Evolutionary conservation across 306 rosid genomes (phyloP).

Genomic region (Vachellia collinsii): DNA sequence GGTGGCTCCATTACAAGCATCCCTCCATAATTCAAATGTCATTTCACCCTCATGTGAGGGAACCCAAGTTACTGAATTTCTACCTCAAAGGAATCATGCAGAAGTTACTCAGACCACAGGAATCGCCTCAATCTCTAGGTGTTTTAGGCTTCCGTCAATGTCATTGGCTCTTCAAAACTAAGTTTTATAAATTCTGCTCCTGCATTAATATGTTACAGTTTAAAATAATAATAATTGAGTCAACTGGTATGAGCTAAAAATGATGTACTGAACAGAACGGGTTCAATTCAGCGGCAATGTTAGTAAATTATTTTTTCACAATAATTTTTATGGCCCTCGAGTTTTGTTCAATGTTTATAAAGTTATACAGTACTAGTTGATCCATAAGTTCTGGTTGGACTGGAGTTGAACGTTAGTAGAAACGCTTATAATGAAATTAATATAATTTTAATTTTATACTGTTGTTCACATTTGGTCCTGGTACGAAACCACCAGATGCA

Average conservation of each 20-base stretch:
- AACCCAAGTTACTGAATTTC: slow-evolving; percentile 19
- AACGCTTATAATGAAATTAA: not conserved
- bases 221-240: not conserved
- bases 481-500: not conserved
- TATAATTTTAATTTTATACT: not conserved
- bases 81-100: slow-evolving; percentile 38
- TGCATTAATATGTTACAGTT: not conserved
- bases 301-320: not conserved
- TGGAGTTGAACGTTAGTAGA: not conserved
- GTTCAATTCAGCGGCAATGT: not conserved
- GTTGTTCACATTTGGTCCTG: not conserved
- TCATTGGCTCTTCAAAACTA: not conserved
- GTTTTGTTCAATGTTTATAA: not conserved
- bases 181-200: not conserved
- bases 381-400: not conserved
- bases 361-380: not conserved
- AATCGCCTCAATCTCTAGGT: not conserved
- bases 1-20: slow-evolving; percentile 24
- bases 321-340: not conserved
- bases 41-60: not conserved
- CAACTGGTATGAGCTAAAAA: not conserved
- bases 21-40: not conserved
- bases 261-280: not conserved
- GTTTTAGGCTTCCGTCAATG: not conserved
- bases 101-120: slow-evolving; percentile 24